phyloP scores from a whole-genome alignment of 2,329 filamentous ascomycete genomes.

The Aureobasidium melanogenum region DNA sequence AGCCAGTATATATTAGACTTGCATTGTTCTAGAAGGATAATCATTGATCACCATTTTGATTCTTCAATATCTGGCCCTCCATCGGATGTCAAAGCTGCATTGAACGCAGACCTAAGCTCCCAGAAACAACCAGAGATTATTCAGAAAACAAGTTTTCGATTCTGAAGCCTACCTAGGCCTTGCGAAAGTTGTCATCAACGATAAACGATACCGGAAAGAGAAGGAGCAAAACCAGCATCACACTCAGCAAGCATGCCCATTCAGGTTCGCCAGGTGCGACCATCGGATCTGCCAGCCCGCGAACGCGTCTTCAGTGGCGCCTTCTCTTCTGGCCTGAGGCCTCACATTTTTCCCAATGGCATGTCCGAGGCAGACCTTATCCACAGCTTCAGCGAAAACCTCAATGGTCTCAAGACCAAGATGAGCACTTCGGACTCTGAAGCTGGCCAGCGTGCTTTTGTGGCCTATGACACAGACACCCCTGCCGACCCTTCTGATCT shows the following conservation, averaged over 20 bases:
- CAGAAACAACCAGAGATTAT: neutral
- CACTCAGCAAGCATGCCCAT: conserved; percentile 20
- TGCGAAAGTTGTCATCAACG: too few species aligned
- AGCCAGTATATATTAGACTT: neutral
- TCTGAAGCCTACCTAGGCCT: neutral
- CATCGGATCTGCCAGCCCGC: conserved; percentile 19
- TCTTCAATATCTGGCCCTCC: neutral
- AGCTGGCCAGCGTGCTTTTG: neutral
- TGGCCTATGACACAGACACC: conserved; percentile 6
- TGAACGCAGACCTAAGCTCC: too few species aligned
- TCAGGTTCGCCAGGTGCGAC: conserved; percentile 20
- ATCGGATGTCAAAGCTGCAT: neutral
- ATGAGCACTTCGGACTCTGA: conserved; percentile 1
- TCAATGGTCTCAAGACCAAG: conserved; percentile 3
- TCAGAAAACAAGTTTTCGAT: neutral
- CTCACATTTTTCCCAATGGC: conserved; percentile 24
- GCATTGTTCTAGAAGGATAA: neutral
- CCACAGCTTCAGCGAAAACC: conserved; percentile 9
- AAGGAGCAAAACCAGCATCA: neutral
- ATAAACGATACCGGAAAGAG: neutral
- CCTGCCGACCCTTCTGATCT: neutral
- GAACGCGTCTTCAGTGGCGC: conserved; percentile 18
- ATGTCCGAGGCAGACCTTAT: conserved; percentile 14
- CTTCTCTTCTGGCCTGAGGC: conserved; percentile 22
- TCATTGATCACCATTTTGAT: neutral